phyloP scores from a whole-genome alignment of 1,284 basidiomycete genomes.

The Xerocomus amazonicus region DNA sequence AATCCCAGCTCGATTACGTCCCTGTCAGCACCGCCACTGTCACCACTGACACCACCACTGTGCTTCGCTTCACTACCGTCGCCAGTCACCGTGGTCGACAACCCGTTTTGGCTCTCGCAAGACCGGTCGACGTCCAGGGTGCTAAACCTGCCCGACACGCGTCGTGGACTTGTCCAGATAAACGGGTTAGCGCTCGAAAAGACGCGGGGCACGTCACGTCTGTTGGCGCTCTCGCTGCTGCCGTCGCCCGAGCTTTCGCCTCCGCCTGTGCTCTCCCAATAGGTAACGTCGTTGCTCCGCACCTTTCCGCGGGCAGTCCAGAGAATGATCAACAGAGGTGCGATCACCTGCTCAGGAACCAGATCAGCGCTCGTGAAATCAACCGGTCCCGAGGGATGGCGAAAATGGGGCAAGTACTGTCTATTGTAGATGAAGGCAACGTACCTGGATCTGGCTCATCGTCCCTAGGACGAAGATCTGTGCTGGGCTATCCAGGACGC shows the following conservation, averaged over 20 bases:
- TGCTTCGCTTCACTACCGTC: not conserved
- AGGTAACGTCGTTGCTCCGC: conserved; percentile 10
- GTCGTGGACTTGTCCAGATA: not conserved
- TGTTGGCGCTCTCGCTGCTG: not conserved
- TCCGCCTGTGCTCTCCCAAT: no score
- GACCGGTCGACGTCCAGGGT: not conserved
- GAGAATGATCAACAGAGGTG: no score
- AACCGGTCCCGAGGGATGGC: no score
- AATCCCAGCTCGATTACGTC: conserved; percentile 14
- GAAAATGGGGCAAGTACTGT: no score
- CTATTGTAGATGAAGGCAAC: no score
- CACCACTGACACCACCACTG: no score
- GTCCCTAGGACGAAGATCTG: conserved; percentile 28
- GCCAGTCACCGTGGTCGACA: conserved; percentile 10
- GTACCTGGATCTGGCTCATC: conserved; percentile 31
- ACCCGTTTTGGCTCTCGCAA: no score
- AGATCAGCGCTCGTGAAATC: not conserved
- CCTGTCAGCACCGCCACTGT: not conserved
- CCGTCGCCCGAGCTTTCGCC: not conserved
- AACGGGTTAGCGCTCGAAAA: not conserved
- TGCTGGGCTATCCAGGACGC: conserved; percentile 15
- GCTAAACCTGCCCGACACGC: not conserved
- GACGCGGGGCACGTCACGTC: not conserved
- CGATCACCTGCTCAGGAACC: conserved; percentile 21
- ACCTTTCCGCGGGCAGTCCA: conserved; percentile 20